Base-by-base conservation (phyloP, 2,329 filamentous ascomycete species). In the Fusarium subglutinans region DNA sequence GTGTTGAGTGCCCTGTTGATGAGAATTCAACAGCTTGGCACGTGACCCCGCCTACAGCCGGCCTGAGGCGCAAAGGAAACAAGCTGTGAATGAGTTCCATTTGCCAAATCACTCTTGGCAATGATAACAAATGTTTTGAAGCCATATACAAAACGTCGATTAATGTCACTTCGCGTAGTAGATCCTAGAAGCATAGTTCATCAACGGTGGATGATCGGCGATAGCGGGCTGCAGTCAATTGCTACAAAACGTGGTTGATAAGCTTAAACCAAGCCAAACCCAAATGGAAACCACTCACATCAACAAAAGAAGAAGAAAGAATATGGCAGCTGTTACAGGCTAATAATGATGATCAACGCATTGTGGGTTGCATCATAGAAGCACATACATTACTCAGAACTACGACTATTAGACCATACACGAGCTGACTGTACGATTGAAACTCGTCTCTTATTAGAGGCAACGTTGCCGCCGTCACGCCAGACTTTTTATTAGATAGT, bases 201-300 rank as follows among this genome's bases (percentile, higher is more conserved):
- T 38, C 22, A 28, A 40, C 6, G 10, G 18, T 15, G 44, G 30
- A 48, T 58, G 55, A 37, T 58, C 18, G 28, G n/a, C n/a, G 40
- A 58, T n/a, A 17, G 18, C 18, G 40, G 26, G 8, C 9, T 22
- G 18, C 13, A 51, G 45, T 61, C 37, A 28, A 45, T 24, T 17
- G 35, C 43, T 22, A 24, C 38, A 54, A 65, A 55, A 43, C 45
- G 26, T 54, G 40, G 26, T 33, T 26, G 35, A 54, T 70, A 70
- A 70, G 67, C 51, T 70, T 70, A 57, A 70, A 70, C 35, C 50
- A 40, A 40, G 41, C 54, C 45, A 47, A 48, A 62, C 37, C 33
- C 59, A 62, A 51, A 15, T 28, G 26, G 45, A 48, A 30, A 26
- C 35, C n/a, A 51, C 56, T 48, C 24, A 20, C 37, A 18, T 44